Evolutionary conservation across 2,329 filamentous ascomycete genomes (phyloP).

Genomic region (Trichoderma sp.): DNA sequence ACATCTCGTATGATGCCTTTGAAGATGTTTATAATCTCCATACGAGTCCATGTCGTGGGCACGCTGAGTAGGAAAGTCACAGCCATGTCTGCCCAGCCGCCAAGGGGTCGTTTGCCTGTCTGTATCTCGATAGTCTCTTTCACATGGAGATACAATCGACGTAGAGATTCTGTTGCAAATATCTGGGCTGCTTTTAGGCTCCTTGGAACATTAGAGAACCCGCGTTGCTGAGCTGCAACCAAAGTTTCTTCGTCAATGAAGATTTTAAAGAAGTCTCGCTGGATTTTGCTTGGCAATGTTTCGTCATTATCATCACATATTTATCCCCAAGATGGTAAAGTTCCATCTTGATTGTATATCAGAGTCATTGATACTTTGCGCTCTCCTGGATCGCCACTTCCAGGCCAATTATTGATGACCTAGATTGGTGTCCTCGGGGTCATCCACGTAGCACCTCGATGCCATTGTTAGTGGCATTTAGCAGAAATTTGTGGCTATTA

Average conservation of each 20-base stretch:
- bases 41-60: slow-evolving; percentile 53
- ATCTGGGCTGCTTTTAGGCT: slow-evolving; percentile 20
- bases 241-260: slow-evolving; percentile 48
- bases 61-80: slow-evolving; percentile 56
- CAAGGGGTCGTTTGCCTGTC: slow-evolving; percentile 34
- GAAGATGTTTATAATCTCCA: slow-evolving; percentile 50
- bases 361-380: slow-evolving; percentile 54
- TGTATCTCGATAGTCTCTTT: slow-evolving; percentile 43
- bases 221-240: slow-evolving; percentile 40
- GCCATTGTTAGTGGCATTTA: neutral
- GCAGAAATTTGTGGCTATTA: fast-evolving
- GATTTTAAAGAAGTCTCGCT: slow-evolving; percentile 54
- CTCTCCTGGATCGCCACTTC: slow-evolving; percentile 49
- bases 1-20: slow-evolving; percentile 44
- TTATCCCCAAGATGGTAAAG: slow-evolving; percentile 52
- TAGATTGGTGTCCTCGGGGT: slow-evolving; percentile 41
- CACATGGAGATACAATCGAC: slow-evolving; percentile 47
- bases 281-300: slow-evolving; percentile 28
- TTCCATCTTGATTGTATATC: slow-evolving; percentile 42
- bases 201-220: slow-evolving; percentile 44
- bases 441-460: slow-evolving; percentile 38
- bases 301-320: slow-evolving; percentile 48
- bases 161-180: slow-evolving; percentile 49
- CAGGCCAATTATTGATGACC: slow-evolving; percentile 52
- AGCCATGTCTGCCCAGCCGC: slow-evolving; percentile 43